Conservation (phyloP, 306 rosid species). For the Prunus dulcis region DNA sequence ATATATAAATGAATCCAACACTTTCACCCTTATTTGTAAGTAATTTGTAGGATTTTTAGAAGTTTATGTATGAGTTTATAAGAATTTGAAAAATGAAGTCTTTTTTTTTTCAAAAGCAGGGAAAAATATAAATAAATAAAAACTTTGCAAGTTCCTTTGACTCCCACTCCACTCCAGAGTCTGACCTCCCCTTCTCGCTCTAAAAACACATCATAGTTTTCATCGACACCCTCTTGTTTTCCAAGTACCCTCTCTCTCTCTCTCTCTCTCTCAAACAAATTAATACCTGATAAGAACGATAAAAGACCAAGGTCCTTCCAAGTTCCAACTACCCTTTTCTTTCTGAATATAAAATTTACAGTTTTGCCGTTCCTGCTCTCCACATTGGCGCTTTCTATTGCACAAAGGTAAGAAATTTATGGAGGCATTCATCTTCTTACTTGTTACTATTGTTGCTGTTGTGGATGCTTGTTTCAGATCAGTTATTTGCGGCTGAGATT, state of each 20-base stretch:
- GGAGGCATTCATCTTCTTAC: not conserved
- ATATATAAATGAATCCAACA: no score
- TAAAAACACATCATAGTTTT: constrained; percentile 26
- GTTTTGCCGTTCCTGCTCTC: constrained; percentile 22
- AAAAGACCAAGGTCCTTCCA: not conserved
- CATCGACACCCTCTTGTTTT: constrained; percentile 27
- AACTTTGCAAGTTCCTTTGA: not conserved
- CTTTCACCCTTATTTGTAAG: no score
- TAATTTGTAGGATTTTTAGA: no score
- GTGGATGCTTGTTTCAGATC: not conserved
- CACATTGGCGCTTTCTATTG: constrained; percentile 32
- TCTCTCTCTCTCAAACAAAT: not conserved
- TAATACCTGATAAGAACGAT: not conserved
- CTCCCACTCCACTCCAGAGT: not conserved
- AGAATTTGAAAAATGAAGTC: no score
- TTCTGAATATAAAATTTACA: not conserved
- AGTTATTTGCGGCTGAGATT: not conserved
- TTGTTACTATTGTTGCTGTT: not conserved
- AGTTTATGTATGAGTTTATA: no score
- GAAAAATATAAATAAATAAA: not conserved
- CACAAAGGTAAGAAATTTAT: constrained; percentile 35
- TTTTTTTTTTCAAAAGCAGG: no score
- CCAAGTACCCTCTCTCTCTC: not conserved
- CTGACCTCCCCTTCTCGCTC: not conserved
- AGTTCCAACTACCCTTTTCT: constrained; percentile 8